Evolutionary conservation across 768 basidiomycete species (phyloP).

Genomic region (Agrocybe pediades): DNA sequence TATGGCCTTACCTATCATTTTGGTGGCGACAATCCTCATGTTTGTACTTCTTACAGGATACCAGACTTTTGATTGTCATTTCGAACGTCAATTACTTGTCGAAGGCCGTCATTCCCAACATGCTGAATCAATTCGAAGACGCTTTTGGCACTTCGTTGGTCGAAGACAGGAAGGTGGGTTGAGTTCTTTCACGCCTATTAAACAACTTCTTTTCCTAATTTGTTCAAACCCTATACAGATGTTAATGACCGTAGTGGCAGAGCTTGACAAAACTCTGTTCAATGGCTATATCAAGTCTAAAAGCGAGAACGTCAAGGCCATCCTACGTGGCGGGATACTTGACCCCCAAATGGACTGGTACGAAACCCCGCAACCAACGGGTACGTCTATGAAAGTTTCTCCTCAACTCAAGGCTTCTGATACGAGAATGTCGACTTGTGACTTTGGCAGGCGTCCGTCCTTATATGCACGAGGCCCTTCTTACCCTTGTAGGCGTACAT

Average conservation of each 20-base stretch:
- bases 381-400: slow-evolving; percentile 39
- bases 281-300: slow-evolving; percentile 86
- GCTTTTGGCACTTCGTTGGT: slow-evolving; percentile 72
- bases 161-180: slow-evolving; percentile 70
- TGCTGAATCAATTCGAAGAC: slow-evolving; percentile 79
- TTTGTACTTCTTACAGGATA: slow-evolving; percentile 57
- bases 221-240: slow-evolving; percentile 42
- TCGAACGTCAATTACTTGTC: slow-evolving; percentile 86
- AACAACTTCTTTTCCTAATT: slow-evolving; percentile 2
- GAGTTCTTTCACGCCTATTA: slow-evolving; percentile 13
- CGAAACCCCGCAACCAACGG: slow-evolving; percentile 89
- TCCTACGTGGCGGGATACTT: slow-evolving; percentile 80
- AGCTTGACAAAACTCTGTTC: slow-evolving; percentile 89
- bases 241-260: slow-evolving; percentile 73
- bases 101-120: slow-evolving; percentile 67
- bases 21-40: slow-evolving; percentile 1
- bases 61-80: slow-evolving; percentile 82
- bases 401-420: slow-evolving; percentile 10
- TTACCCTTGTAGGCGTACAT: slow-evolving; percentile 89
- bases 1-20: slow-evolving; percentile 8
- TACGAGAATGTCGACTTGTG: not conserved
- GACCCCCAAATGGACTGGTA: slow-evolving; percentile 89
- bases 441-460: slow-evolving; percentile 74
- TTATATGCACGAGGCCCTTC: slow-evolving; percentile 89
- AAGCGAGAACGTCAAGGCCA: slow-evolving; percentile 60